These are phyloP conservation scores for Pseudogymnoascus sp. DNA, from an alignment of 2,329 filamentous ascomycete genomes.

Conservation along the genomic window DNA sequence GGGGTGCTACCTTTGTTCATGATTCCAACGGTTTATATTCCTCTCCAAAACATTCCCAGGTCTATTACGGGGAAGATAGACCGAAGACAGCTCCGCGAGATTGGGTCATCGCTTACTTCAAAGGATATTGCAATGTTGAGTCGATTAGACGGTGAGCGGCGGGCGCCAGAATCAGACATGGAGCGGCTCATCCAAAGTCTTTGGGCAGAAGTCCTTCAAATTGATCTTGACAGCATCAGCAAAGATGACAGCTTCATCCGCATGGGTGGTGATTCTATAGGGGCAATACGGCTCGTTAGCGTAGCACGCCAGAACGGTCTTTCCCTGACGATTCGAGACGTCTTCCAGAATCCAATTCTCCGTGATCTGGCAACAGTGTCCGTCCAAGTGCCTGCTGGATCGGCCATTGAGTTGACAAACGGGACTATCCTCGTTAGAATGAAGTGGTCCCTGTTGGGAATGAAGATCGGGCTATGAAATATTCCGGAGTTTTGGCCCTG, in stretches of 20 bases:
- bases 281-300: constrained; percentile 36
- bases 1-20: constrained; percentile 24
- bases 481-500: too few species aligned
- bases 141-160: not conserved
- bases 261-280: constrained; percentile 38
- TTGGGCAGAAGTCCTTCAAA: constrained; percentile 35
- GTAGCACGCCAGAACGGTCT: constrained; percentile 12
- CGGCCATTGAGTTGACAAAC: not conserved
- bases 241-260: constrained; percentile 29
- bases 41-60: constrained; percentile 23
- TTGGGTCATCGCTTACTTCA: constrained; percentile 1
- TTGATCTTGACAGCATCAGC: constrained; percentile 24
- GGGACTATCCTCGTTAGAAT: not conserved
- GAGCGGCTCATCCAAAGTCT: constrained; percentile 25
- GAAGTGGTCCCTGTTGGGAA: too few species aligned
- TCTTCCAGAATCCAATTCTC: constrained; percentile 14
- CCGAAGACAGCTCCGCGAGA: constrained; percentile 20
- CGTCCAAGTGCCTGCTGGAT: not conserved
- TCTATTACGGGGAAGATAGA: constrained; percentile 27
- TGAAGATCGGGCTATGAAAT: too few species aligned
- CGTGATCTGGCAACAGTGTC: not conserved
- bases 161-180: not conserved
- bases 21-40: constrained; percentile 28
- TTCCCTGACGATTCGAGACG: constrained; percentile 10
- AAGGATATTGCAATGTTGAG: not conserved